phyloP scores from a whole-genome alignment of 2,329 filamentous ascomycete species.

The Purpureocillium lavendulum region DNA sequence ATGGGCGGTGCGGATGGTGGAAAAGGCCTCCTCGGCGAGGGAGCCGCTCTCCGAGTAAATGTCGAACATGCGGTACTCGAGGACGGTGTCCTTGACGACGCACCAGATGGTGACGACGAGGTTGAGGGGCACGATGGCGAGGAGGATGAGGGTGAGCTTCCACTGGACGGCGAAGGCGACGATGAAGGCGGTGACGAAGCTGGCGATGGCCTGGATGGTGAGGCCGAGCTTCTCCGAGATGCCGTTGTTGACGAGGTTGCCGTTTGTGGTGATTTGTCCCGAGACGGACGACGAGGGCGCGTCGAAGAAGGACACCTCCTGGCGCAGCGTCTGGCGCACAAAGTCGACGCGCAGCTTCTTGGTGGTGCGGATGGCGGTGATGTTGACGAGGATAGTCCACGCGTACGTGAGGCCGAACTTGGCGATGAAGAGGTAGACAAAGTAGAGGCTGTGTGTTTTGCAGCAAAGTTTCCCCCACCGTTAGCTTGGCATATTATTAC shows the following conservation, averaged over 20 bases:
- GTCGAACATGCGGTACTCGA: slow-evolving; percentile 34
- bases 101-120: slow-evolving; percentile 29
- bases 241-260: slow-evolving; percentile 34
- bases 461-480: too few species aligned
- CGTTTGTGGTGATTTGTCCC: slow-evolving; percentile 38
- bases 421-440: slow-evolving; percentile 49
- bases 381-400: slow-evolving; percentile 36
- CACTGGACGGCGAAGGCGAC: slow-evolving; percentile 31
- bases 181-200: slow-evolving; percentile 29
- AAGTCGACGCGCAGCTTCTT: slow-evolving; percentile 28
- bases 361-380: slow-evolving; percentile 27
- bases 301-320: slow-evolving; percentile 50
- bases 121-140: slow-evolving; percentile 35
- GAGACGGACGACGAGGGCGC: slow-evolving; percentile 32
- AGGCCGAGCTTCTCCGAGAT: slow-evolving; percentile 37
- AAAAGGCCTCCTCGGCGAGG: slow-evolving; percentile 40
- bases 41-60: slow-evolving; percentile 32
- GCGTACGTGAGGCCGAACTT: slow-evolving; percentile 46
- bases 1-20: slow-evolving; percentile 39
- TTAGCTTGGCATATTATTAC: too few species aligned
- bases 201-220: slow-evolving; percentile 29
- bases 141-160: slow-evolving; percentile 34
- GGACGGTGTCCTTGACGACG: slow-evolving; percentile 28
- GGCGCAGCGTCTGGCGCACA: slow-evolving; percentile 29
- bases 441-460: slow-evolving; percentile 39